phyloP scores from a whole-genome alignment of 495 filamentous ascomycete species.

The Lentithecium fluviatile region DNA sequence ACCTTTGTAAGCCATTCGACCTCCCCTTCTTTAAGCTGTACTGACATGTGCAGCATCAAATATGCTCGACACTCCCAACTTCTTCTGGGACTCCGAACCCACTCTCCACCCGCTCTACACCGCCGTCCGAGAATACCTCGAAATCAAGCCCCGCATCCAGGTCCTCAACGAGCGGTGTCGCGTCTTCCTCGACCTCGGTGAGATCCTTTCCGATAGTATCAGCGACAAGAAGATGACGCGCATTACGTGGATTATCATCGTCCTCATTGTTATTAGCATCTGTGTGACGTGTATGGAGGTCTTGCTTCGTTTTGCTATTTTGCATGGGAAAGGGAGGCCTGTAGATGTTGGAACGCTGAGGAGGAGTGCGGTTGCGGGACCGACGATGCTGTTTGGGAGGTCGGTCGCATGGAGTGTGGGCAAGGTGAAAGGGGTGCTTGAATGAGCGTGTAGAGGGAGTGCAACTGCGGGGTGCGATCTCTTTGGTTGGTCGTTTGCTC shows the following conservation, averaged over 20 bases:
- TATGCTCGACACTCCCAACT: constrained; percentile 94
- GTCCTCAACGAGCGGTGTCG: constrained; percentile 95
- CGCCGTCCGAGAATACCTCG: constrained; percentile 94
- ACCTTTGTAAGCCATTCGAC: constrained; percentile 71
- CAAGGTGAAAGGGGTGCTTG: not conserved
- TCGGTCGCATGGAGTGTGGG: constrained; percentile 16
- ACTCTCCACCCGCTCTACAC: constrained; percentile 91
- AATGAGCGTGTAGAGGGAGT: not conserved
- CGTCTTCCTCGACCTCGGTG: constrained; percentile 94
- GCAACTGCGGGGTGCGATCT: no score
- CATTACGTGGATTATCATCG: constrained; percentile 97
- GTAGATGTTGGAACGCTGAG: not conserved
- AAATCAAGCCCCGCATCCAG: constrained; percentile 91
- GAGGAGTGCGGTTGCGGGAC: constrained; percentile 23
- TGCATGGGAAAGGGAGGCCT: constrained; percentile 45
- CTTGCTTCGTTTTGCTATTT: constrained; percentile 77
- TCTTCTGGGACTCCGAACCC: constrained; percentile 98
- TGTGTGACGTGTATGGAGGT: constrained; percentile 89
- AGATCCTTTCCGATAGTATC: constrained; percentile 89
- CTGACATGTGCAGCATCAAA: constrained; percentile 70
- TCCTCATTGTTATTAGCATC: constrained; percentile 88
- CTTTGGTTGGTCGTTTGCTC: not conserved
- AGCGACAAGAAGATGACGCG: constrained; percentile 90
- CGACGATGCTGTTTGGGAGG: constrained; percentile 25
- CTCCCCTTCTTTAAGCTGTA: not conserved